phyloP scores from a whole-genome alignment of 495 filamentous ascomycete genomes.

The Apiosordaria backusii region DNA sequence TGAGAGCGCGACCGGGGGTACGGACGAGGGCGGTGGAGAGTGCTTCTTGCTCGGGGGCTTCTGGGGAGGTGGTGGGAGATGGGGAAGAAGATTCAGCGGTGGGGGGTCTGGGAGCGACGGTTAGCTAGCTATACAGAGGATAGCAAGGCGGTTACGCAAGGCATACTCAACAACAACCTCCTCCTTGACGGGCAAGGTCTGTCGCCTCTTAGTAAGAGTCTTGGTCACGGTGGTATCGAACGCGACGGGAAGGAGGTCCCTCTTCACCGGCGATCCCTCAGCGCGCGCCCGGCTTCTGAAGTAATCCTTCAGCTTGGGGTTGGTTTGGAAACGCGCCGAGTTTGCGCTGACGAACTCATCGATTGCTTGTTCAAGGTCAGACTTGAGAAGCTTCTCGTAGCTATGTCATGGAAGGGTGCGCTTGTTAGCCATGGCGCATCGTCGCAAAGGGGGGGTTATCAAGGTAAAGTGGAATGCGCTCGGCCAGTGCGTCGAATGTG shows the following conservation, averaged over 20 bases:
- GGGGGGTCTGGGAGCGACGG: not conserved
- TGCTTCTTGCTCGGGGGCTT: conserved; percentile 5
- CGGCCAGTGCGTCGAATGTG: conserved; percentile 2
- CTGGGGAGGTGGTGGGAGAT: not conserved
- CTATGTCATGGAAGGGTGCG: conserved; percentile 41
- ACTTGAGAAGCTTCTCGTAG: conserved; percentile 68
- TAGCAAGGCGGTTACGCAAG: not conserved
- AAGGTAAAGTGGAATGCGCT: not conserved
- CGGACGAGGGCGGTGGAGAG: conserved; percentile 47
- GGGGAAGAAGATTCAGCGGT: not conserved
- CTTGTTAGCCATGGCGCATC: conserved; percentile 3
- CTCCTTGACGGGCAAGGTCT: conserved; percentile 48
- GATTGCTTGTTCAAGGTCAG: conserved; percentile 73
- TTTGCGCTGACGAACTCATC: conserved; percentile 72
- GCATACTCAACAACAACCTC: conserved; percentile 45
- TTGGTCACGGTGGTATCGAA: conserved; percentile 23
- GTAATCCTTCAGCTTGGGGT: conserved; percentile 68
- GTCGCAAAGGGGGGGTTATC: not conserved
- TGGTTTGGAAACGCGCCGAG: conserved; percentile 53
- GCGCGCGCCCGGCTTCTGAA: conserved; percentile 61
- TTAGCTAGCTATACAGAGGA: conserved; percentile 5
- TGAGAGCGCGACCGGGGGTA: conserved; percentile 55
- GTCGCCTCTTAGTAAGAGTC: conserved; percentile 35
- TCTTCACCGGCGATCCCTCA: conserved; percentile 72
- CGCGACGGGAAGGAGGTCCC: conserved; percentile 44